Conservation (phyloP, 2,329 filamentous ascomycete genomes). For the Pseudogymnoascus sp. region DNA sequence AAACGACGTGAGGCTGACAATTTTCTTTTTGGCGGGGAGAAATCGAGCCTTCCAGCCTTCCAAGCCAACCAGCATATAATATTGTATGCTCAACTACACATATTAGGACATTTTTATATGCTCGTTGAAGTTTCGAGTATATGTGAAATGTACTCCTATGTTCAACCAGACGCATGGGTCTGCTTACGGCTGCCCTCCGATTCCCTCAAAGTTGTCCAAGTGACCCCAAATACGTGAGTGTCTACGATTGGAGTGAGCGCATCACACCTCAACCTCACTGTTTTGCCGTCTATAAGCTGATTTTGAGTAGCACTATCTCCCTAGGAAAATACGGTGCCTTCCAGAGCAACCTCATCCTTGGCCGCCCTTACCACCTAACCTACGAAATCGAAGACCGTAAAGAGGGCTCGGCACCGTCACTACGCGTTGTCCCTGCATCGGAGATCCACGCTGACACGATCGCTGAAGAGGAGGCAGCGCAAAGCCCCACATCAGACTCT, state of each 20-base stretch:
- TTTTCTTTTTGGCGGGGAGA: slow-evolving; percentile 6
- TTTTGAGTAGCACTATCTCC: slow-evolving; percentile 60
- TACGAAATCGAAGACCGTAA: slow-evolving; percentile 76
- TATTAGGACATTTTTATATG: slow-evolving; percentile 1
- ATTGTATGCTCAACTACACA: not conserved
- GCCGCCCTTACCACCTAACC: slow-evolving; percentile 84
- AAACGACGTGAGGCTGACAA: slow-evolving; percentile 1
- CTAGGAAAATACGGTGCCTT: slow-evolving; percentile 91
- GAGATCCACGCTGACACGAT: slow-evolving; percentile 80
- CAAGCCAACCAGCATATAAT: not conserved
- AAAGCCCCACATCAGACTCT: slow-evolving; percentile 33
- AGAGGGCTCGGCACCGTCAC: slow-evolving; percentile 53
- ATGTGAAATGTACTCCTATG: slow-evolving; percentile 28
- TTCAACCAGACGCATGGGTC: slow-evolving; percentile 52
- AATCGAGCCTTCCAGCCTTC: slow-evolving; percentile 1
- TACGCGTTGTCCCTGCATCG: slow-evolving; percentile 70
- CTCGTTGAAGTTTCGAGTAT: not conserved
- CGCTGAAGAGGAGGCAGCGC: slow-evolving; percentile 38
- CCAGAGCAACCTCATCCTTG: slow-evolving; percentile 77
- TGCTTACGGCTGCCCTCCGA: slow-evolving; percentile 52
- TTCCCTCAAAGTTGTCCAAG: slow-evolving; percentile 46
- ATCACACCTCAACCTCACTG: slow-evolving; percentile 12
- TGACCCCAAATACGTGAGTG: slow-evolving; percentile 51
- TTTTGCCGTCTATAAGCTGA: slow-evolving; percentile 20
- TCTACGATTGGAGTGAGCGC: slow-evolving; percentile 18